These are phyloP conservation scores for Vanrija humicola DNA, from an alignment of 1,284 basidiomycete genomes.

Conservation along the genomic window DNA sequence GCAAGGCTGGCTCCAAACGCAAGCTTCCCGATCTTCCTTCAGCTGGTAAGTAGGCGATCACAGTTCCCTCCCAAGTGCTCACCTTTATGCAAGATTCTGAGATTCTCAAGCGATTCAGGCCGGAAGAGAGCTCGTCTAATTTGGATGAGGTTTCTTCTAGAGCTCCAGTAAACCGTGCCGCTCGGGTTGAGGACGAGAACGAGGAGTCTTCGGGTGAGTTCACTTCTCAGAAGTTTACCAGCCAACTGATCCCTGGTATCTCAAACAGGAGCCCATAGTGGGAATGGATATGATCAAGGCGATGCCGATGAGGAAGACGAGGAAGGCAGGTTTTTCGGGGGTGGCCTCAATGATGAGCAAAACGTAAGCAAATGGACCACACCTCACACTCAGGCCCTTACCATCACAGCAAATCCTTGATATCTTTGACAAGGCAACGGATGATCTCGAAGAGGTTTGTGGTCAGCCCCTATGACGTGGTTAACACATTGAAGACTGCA, in stretches of 20 bases:
- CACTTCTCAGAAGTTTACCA: not conserved
- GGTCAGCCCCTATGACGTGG: conserved; percentile 10
- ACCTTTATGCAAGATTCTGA: not conserved
- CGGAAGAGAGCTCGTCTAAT: not conserved
- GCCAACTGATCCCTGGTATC: no score
- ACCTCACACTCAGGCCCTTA: not conserved
- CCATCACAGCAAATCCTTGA: conserved; percentile 54
- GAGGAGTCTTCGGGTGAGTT: conserved; percentile 54
- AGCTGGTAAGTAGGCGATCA: conserved; percentile 45
- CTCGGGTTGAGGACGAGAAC: conserved; percentile 56
- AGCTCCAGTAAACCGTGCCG: conserved; percentile 24
- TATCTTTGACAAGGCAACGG: conserved; percentile 68
- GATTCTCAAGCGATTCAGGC: conserved; percentile 12
- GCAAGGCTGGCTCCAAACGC: conserved; percentile 61
- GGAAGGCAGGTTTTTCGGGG: conserved; percentile 88
- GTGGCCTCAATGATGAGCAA: conserved; percentile 82
- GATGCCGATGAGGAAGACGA: conserved; percentile 70
- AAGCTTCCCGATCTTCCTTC: conserved; percentile 78
- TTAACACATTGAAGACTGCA: conserved; percentile 7
- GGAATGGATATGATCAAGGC: conserved; percentile 59
- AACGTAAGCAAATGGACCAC: conserved; percentile 61
- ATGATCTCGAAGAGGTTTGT: conserved; percentile 63
- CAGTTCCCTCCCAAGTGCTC: not conserved
- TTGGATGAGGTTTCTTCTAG: not conserved
- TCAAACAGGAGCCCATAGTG: not conserved